Percentiles rank a stretch among this genome's conserved stretches.
These are phyloP conservation scores for Fragaria iinumae DNA, from an alignment of 306 rosid species.

Conservation along the genomic window DNA sequence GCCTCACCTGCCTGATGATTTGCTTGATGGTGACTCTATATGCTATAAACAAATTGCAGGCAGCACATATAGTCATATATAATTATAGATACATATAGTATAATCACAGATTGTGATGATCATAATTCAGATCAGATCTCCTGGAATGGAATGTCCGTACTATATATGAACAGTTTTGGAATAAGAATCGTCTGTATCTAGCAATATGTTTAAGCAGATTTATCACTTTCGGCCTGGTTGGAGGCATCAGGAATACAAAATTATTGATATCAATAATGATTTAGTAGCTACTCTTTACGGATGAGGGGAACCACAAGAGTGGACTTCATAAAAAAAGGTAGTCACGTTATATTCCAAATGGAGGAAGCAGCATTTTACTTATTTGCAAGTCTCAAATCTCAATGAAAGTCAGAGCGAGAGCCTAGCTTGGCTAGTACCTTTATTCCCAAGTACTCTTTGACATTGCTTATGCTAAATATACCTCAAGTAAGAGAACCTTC, in stretches of 20 bases:
- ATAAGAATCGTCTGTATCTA: conserved; percentile 36
- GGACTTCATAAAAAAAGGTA: background rate
- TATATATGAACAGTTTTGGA: conserved; percentile 26
- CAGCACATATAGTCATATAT: conserved; percentile 21
- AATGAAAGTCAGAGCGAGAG: conserved; percentile 31
- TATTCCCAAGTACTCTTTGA: background rate
- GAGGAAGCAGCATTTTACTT: conserved; percentile 30
- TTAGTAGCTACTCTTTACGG: background rate
- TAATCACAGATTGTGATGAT: conserved; percentile 27
- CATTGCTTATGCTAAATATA: background rate
- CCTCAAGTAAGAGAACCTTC: background rate
- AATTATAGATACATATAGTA: background rate
- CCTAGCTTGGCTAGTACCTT: background rate
- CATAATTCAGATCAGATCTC: conserved; percentile 29
- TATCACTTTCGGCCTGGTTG: conserved; percentile 41
- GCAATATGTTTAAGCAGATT: background rate
- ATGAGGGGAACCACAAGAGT: conserved; percentile 21
- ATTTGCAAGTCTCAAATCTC: conserved; percentile 17
- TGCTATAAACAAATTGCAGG: conserved; percentile 59
- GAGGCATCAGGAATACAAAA: conserved; percentile 40
- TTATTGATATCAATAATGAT: conserved; percentile 5
- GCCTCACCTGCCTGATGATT: conserved; percentile 45
- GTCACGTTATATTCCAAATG: conserved; percentile 19
- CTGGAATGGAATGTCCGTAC: conserved; percentile 33
- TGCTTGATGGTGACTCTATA: conserved; percentile 55